phyloP scores from a whole-genome alignment of 139 green algal species.

The Limnomonas spitsbergensis region DNA sequence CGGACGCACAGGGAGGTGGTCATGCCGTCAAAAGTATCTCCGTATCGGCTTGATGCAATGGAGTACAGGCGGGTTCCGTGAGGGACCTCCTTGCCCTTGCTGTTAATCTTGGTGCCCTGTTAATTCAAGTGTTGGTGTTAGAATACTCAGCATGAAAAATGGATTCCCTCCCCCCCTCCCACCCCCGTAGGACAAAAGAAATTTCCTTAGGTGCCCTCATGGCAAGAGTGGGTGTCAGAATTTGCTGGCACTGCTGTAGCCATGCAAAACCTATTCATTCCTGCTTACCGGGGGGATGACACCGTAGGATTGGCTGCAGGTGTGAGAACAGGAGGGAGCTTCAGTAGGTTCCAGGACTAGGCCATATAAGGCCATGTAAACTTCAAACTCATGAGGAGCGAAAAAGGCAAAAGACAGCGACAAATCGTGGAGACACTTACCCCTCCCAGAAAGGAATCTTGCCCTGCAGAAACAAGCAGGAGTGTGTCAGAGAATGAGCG shows the following conservation, averaged over 20 bases:
- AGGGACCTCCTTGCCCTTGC: constrained; percentile 91
- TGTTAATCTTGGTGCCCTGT: constrained; percentile 92
- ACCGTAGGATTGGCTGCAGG: constrained; percentile 90
- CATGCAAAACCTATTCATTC: too few relatives aligned
- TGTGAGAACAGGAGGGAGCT: too few relatives aligned
- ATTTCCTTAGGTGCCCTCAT: too few relatives aligned
- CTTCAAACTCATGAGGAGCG: too few relatives aligned
- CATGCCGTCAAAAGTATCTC: constrained; percentile 92
- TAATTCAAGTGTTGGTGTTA: too few relatives aligned
- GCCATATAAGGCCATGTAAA: too few relatives aligned
- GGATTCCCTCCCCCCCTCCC: too few relatives aligned
- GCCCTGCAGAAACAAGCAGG: constrained; percentile 34
- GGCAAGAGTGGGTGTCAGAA: too few relatives aligned
- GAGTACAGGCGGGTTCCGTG: constrained; percentile 97
- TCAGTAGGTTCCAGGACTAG: too few relatives aligned
- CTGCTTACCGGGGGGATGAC: constrained; percentile 90
- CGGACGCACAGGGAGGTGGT: constrained; percentile 96
- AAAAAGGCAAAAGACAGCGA: neutral
- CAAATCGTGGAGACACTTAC: constrained; percentile 8
- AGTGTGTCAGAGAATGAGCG: neutral
- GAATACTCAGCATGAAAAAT: too few relatives aligned
- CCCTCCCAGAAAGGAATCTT: constrained; percentile 98
- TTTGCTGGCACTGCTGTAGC: too few relatives aligned
- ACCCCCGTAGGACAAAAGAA: too few relatives aligned
- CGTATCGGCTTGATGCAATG: constrained; percentile 94